Conservation (phyloP, 139 green algal species). For the Parachlorella kessleri region DNA sequence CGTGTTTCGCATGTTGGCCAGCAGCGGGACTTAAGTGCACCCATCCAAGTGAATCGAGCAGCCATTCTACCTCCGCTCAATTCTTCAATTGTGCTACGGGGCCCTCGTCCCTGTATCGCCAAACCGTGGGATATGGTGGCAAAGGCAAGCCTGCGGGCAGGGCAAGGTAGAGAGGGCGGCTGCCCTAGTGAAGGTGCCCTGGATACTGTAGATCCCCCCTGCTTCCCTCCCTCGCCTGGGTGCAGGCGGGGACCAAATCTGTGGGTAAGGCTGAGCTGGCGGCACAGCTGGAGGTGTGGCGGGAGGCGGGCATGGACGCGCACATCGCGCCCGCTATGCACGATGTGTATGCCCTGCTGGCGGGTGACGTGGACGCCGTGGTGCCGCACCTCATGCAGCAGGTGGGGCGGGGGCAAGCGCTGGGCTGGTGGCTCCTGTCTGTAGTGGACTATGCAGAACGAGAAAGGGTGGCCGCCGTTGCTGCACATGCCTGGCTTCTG, state of each 20-base stretch:
- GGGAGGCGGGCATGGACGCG: slow-evolving; percentile 31
- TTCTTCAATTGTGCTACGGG: too few species aligned
- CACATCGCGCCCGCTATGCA: slow-evolving; percentile 48
- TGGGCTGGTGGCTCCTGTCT: not conserved
- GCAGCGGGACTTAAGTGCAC: too few species aligned
- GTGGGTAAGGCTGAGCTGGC: slow-evolving; percentile 27
- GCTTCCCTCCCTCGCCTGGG: not conserved
- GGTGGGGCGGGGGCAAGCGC: not conserved
- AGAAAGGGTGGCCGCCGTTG: not conserved
- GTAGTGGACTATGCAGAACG: not conserved
- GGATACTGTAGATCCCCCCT: too few species aligned
- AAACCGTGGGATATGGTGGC: too few species aligned
- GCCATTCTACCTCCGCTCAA: too few species aligned
- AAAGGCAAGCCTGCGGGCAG: too few species aligned
- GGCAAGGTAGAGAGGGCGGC: too few species aligned
- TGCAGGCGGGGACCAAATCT: slow-evolving; percentile 25
- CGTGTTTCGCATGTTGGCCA: too few species aligned
- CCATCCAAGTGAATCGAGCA: too few species aligned
- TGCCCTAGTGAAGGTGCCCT: too few species aligned
- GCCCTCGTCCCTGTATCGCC: too few species aligned
- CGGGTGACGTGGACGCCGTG: slow-evolving; percentile 57
- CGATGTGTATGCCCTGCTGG: slow-evolving; percentile 70
- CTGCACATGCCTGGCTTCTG: not conserved
- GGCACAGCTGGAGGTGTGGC: slow-evolving; percentile 71
- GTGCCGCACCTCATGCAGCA: slow-evolving; percentile 35